Conservation (phyloP, 1,284 basidiomycete species). For the Pulchroboletus neoregius region DNA sequence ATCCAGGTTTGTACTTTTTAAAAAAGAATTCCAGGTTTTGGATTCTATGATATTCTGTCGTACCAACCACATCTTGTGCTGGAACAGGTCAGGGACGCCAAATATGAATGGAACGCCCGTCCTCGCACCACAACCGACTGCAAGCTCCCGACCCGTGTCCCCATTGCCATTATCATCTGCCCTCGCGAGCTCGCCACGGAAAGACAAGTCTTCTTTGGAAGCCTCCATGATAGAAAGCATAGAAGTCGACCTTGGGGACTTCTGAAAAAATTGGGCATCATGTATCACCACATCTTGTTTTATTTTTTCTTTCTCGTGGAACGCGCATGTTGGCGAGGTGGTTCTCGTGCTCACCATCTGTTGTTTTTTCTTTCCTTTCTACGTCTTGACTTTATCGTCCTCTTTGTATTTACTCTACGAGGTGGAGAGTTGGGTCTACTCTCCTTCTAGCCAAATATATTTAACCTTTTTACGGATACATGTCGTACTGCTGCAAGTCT, state of each 20-base stretch:
- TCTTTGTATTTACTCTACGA: slow-evolving; percentile 13
- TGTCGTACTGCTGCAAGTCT: too few relatives aligned
- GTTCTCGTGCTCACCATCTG: slow-evolving; percentile 2
- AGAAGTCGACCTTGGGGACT: slow-evolving; percentile 76
- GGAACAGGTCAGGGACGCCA: slow-evolving; percentile 49
- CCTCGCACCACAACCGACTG: slow-evolving; percentile 22
- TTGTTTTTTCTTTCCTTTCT: neutral
- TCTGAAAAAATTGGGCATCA: slow-evolving; percentile 37
- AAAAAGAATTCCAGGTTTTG: slow-evolving; percentile 8
- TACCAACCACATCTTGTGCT: slow-evolving; percentile 4
- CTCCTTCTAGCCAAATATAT: slow-evolving; percentile 15
- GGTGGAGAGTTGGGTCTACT: neutral
- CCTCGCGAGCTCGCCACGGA: slow-evolving; percentile 28
- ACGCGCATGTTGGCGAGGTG: neutral
- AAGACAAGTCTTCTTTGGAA: slow-evolving; percentile 49
- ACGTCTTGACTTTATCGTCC: neutral
- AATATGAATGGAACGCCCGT: slow-evolving; percentile 33
- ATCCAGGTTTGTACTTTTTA: slow-evolving; percentile 44
- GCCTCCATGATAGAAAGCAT: slow-evolving; percentile 59
- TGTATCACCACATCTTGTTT: slow-evolving; percentile 6
- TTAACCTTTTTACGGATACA: too few relatives aligned
- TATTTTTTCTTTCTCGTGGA: neutral
- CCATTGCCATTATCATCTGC: slow-evolving; percentile 38
- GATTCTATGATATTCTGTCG: slow-evolving; percentile 6
- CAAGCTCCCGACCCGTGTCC: slow-evolving; percentile 38